Evolutionary conservation across 1,139 yeast genomes (phyloP), one percentile per base, ranked within the genome.

Genomic region (Diutina pseudorugosa): DNA sequence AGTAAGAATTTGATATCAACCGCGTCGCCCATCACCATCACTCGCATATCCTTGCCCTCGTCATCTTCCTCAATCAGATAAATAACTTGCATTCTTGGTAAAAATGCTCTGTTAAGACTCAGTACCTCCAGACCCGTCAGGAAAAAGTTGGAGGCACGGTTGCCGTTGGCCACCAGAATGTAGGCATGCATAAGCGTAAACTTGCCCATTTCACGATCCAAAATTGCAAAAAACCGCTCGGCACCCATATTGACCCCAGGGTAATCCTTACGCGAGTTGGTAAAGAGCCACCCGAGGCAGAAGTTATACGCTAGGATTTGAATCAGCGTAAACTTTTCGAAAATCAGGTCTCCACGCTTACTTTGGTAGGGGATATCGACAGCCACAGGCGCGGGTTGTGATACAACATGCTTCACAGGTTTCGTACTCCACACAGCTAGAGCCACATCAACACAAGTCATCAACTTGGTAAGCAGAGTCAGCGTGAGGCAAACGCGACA

Each of bases 171-270:
- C 4, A 79, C 77, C 0, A 91, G 77, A 12, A 83, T 60, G 59
- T 79, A 86, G 8, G 85, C 84, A 54, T 81, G 84, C 57, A 80
- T 70, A 55, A 84, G 68, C 0, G 88, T 77, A 41, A 85, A 69
- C 59, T 83, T 83, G 2, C 93, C 94, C 51, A 77, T 65, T n/a
- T 71, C 72, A 41, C 76, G 77, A 53, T 82, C 84, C 27, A 81
- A 75, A 0, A 81, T 79, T 0, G 85, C 82, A 59, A 81, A 83
- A 49, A 84, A 76, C 42, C 83, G 68, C 56, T 85, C 87, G 52
- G 87, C 88, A 0, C 96, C 96, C 50, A 81, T 57, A 47, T 85
- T 81, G n/a, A 87, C 62, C 19, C 96, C 96, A 0, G 83, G 83
- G 51, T 74, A 73, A 27, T 70, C 72, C 21, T 77, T 77, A 25